Evolutionary conservation across 345 rosid genomes (phyloP).

Genomic region (Populus alba): DNA sequence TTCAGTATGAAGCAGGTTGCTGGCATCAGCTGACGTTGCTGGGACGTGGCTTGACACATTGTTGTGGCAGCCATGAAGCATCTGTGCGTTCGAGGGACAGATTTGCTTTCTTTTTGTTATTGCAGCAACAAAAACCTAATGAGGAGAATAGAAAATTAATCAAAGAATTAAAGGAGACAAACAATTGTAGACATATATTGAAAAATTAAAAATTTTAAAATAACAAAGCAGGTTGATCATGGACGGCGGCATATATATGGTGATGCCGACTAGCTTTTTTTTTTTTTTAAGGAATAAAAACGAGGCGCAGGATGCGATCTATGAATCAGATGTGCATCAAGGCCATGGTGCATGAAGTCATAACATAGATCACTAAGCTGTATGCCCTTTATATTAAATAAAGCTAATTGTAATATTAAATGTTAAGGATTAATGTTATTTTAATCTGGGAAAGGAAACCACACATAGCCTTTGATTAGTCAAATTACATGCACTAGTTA

Average conservation of each 20-base stretch:
- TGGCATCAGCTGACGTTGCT: background rate
- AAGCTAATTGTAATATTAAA: background rate
- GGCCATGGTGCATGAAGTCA: too few species aligned
- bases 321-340: too few species aligned
- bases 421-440: background rate
- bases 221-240: too few species aligned
- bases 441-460: background rate
- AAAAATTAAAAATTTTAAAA: background rate
- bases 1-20: conserved; percentile 10
- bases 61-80: conserved; percentile 9
- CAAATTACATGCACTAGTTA: background rate
- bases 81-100: conserved; percentile 4
- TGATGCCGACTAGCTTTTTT: too few species aligned
- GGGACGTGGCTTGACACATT: background rate
- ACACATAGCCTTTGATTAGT: background rate
- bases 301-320: too few species aligned
- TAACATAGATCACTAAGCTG: too few species aligned
- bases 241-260: too few species aligned
- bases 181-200: background rate
- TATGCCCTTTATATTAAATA: too few species aligned
- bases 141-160: background rate
- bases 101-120: conserved; percentile 14
- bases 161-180: background rate
- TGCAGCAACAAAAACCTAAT: conserved; percentile 18
- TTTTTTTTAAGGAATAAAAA: too few species aligned